Conservation (phyloP, 352 stramenopile species). For the Pythium vanterpoolii region DNA sequence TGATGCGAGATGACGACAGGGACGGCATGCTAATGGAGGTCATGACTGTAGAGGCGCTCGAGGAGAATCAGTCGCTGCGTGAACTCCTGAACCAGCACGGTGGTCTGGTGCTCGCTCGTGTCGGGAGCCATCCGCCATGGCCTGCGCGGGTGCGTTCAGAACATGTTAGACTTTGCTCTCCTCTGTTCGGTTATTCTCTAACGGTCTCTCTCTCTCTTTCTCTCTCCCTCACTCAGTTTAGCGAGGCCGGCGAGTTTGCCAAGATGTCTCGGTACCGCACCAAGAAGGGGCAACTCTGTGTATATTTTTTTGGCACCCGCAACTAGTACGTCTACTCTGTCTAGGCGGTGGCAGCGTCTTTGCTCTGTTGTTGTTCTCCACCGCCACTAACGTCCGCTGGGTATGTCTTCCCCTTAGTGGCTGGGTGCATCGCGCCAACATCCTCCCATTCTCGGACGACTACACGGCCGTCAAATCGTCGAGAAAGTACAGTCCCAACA, state of each 20-base stretch:
- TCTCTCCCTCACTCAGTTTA: constrained; percentile 41
- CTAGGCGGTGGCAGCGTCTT: neutral
- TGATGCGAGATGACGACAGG: neutral
- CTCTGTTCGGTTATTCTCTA: neutral
- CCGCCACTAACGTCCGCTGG: neutral
- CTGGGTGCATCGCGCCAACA: constrained; percentile 69
- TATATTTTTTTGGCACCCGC: constrained; percentile 85
- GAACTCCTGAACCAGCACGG: constrained; percentile 73
- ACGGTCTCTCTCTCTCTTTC: neutral
- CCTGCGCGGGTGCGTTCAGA: constrained; percentile 52
- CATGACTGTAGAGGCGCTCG: constrained; percentile 46
- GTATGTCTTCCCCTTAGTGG: constrained; percentile 37
- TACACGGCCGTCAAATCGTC: constrained; percentile 49
- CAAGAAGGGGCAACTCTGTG: constrained; percentile 75
- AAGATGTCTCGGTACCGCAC: constrained; percentile 74
- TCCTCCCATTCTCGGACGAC: constrained; percentile 71
- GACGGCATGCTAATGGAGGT: neutral
- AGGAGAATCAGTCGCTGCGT: constrained; percentile 54
- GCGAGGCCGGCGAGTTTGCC: constrained; percentile 75
- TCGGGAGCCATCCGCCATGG: constrained; percentile 81
- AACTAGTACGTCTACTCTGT: constrained; percentile 71
- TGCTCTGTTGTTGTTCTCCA: neutral
- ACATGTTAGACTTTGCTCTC: neutral
- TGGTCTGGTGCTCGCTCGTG: constrained; percentile 71
- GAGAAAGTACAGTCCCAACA: constrained; percentile 68